Percentiles rank a stretch among this genome's conserved stretches.
Evolutionary conservation across 345 rosid genomes (phyloP).

Genomic region (Eucalyptus sideroxylon): DNA sequence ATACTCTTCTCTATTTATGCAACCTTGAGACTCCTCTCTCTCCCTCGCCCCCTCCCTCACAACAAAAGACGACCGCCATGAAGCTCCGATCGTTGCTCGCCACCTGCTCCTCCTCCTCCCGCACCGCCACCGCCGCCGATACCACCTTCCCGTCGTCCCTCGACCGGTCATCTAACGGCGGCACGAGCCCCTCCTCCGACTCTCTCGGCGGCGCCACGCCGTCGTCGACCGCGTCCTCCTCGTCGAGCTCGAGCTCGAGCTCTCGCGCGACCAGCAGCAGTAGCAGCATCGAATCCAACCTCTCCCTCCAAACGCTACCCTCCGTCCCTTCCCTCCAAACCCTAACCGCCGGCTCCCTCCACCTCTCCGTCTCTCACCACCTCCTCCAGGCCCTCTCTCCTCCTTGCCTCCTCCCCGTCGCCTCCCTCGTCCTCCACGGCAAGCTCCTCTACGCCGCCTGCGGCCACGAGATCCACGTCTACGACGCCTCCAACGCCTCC

Average conservation of each 20-base stretch:
- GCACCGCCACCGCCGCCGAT: background rate
- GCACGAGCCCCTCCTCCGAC: background rate
- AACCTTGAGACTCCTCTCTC: background rate
- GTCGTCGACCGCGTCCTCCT: background rate
- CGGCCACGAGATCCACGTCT: constrained; percentile 53
- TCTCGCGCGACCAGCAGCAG: constrained; percentile 9
- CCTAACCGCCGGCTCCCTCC: constrained; percentile 17
- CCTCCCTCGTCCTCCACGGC: constrained; percentile 48
- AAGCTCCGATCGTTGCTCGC: constrained; percentile 34
- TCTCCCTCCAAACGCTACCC: constrained; percentile 72
- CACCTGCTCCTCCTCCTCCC: background rate
- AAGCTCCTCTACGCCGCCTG: constrained; percentile 55
- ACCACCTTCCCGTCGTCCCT: background rate
- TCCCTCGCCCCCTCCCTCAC: too few species aligned
- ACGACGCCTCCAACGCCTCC: constrained; percentile 27
- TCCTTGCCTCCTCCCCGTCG: constrained; percentile 26
- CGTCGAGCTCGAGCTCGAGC: constrained; percentile 1
- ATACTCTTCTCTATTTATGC: too few species aligned
- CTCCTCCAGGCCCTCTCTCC: constrained; percentile 28
- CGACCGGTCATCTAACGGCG: background rate
- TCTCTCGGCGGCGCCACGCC: constrained; percentile 11
- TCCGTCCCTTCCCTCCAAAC: constrained; percentile 66
- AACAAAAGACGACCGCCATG: constrained; percentile 1
- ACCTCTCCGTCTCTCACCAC: constrained; percentile 25
- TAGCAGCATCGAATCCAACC: constrained; percentile 53